phyloP scores from a whole-genome alignment of 1,139 yeast species.

The Magnusiomyces sp. region DNA sequence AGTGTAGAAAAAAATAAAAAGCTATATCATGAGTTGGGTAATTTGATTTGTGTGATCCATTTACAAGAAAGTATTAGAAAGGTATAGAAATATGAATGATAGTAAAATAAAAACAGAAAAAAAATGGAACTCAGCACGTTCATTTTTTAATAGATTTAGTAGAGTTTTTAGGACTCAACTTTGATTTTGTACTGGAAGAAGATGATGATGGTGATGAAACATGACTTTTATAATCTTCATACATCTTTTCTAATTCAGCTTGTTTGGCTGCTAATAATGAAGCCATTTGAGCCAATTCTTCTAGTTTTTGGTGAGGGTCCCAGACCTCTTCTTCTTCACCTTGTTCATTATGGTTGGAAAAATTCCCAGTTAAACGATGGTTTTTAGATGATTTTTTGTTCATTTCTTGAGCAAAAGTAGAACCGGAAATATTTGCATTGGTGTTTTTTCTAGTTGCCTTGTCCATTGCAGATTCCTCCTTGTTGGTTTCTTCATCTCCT shows the following conservation, averaged over 20 bases:
- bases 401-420: not conserved
- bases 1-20: too few relatives aligned
- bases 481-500: slow-evolving; percentile 9
- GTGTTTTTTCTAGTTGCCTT: not conserved
- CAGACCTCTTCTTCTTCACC: slow-evolving; percentile 12
- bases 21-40: too few relatives aligned
- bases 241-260: slow-evolving; percentile 10
- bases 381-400: not conserved
- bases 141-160: slow-evolving; percentile 46
- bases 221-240: not conserved
- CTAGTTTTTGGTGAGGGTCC: slow-evolving; percentile 23
- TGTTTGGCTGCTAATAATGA: slow-evolving; percentile 18
- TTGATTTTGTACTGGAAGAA: slow-evolving; percentile 80
- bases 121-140: not conserved
- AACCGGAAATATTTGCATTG: not conserved
- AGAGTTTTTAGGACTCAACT: slow-evolving; percentile 64
- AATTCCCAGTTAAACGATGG: not conserved
- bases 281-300: slow-evolving; percentile 22
- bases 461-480: slow-evolving; percentile 2
- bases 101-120: not conserved
- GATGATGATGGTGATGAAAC: slow-evolving; percentile 43
- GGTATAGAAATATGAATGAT: slow-evolving; percentile 13
- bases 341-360: not conserved
- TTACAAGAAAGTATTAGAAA: too few relatives aligned
- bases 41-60: too few relatives aligned